Base-by-base conservation (phyloP, 768 basidiomycete species). In the Pleurotus eryngii region DNA sequence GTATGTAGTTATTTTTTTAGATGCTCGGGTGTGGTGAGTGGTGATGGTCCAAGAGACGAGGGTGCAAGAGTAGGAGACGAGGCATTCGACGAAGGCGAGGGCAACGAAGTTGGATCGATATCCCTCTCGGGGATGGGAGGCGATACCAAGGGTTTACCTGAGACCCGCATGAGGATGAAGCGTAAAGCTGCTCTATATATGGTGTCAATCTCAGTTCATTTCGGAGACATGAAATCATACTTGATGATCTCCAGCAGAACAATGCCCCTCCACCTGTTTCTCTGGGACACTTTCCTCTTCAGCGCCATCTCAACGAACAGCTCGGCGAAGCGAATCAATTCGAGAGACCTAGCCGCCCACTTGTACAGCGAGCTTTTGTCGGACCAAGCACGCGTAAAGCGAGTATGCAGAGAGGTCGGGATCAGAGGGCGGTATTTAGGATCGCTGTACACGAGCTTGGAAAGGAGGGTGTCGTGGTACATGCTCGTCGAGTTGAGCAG, bases 401-500 rank as follows among this genome's bases (percentile, higher is more conserved):
- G 90, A 30, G 91, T 82, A 70, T 98, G 96, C 60, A 82, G 75
- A 30, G 87, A 83, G 14, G 84, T 77, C 8, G 90, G 88, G 53
- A 95, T 81, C 59, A 93, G 81, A 42, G 90, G 87, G 50, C 78
- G 85, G 72, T 86, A 84, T 63, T 83, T 87, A 49, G 87, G 83
- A 64, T 89, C 80, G 50, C 68, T 79, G 64, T 81, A 81, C 26
- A 84, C 74, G 48, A 89, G 77, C 68, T 78, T 84, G 3, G 84
- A 75, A 43, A 98, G 83, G n/a, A 98, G 74, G 4, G 92, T 90
- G 71, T 98, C 96, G 70, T 98, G 96, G 69, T 98, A 98, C 79
- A 95, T 81, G 76, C 91, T 92, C 68, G 92, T 81, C 43, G 92
- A 76, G 72, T 94, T 95, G 65, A 97, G 77, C 30, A 84, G 72